Evolutionary conservation across 306 rosid genomes (phyloP).

Genomic region (Glycyrrhiza uralensis): DNA sequence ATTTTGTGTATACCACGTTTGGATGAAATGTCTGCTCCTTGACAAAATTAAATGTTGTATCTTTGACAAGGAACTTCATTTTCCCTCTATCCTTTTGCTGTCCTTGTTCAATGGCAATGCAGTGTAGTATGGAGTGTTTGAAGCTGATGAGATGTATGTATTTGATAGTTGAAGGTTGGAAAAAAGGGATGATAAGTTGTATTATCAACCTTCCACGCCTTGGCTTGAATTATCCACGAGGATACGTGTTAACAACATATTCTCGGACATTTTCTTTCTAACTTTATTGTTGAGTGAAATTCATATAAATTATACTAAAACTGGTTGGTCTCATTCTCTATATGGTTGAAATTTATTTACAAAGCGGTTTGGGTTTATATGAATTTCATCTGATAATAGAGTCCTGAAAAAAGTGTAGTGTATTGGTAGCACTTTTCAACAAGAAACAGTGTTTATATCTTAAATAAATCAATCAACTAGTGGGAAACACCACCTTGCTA

Average conservation of each 20-base stretch:
- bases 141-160: neutral
- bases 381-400: no score
- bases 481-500: neutral
- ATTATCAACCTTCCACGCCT: constrained; percentile 4
- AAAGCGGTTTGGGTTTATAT: no score
- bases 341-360: no score
- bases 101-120: neutral
- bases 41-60: neutral
- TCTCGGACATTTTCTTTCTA: no score
- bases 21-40: constrained; percentile 2
- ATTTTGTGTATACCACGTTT: neutral
- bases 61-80: neutral
- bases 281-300: no score
- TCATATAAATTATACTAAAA: no score
- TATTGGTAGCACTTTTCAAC: no score
- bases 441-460: no score
- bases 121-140: neutral
- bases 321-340: no score
- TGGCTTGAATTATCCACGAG: constrained; percentile 24
- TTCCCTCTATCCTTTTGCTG: neutral
- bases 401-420: no score
- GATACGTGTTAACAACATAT: no score
- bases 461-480: no score
- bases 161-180: neutral
- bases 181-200: neutral